Base-by-base conservation (phyloP, 257 asterid species). In the Knoxia roxburghii region DNA sequence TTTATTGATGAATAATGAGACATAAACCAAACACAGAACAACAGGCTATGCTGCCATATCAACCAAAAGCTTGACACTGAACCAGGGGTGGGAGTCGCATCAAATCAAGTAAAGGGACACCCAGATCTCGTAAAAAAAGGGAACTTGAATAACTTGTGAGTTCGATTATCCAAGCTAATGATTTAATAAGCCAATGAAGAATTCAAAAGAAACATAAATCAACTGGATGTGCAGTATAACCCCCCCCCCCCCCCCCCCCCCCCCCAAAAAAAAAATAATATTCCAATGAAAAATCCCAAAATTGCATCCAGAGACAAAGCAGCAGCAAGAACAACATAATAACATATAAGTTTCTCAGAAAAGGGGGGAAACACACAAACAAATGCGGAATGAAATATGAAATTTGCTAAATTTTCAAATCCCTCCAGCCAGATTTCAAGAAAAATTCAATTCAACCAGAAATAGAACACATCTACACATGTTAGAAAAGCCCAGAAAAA, bases 51-150 rank as follows among this genome's bases (percentile, higher is more conserved):
- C 2, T 3, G 41, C 4, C 10, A 51, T 7, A 15, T 24, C 0
- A 35, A 29, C 14, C 50, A 60, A 29, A 49, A 58, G 35, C 62
- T 40, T 37, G 32, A 11, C 26, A 17, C 46, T 30, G 51, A 45
- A 27, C 52, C 54, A 37, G 62, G 14, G 32, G 57, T 49, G 20
- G 8, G 18, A 27, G 30, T 35, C 13, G 23, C 26, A 23, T 15
- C 11, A 65, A 66, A 35, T 66, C 18, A 66, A 51, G 26, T 24
- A 59, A 50, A 40, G 3, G 4, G 9, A 37, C 41, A 71, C 5
- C 35, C 29, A 71, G 70, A 71, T 54, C 75, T 52, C 50, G 15
- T 21, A 43, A 43, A 58, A 46, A 24, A 61, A 21, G 30, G 23
- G 8, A 45, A 37, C 20, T 26, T 6, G 37, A 40, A 40, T 57